Percentiles rank a stretch among this genome's conserved stretches.
These are phyloP conservation scores for Artemisia annua DNA, from an alignment of 129 eudicot genomes.

Conservation along the genomic window DNA sequence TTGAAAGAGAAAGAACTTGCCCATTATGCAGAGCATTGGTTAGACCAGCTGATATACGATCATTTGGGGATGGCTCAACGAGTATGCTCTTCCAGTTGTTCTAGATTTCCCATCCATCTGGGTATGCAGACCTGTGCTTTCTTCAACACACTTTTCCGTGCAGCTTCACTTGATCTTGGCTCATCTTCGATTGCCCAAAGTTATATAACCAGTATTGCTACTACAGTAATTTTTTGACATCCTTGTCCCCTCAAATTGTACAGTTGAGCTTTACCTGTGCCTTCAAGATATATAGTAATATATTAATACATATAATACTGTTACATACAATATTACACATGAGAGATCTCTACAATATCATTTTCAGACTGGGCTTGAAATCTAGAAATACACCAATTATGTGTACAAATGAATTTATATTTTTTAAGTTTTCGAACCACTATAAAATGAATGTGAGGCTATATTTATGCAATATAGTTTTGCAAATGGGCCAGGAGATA, in stretches of 20 bases:
- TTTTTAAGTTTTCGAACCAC: too few relatives aligned
- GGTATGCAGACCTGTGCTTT: conserved; percentile 23
- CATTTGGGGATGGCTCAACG: conserved; percentile 73
- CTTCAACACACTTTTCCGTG: background rate
- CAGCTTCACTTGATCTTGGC: background rate
- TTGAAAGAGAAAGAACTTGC: conserved; percentile 77
- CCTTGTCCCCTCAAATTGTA: conserved; percentile 27
- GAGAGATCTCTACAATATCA: conserved; percentile 15
- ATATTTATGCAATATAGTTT: too few relatives aligned
- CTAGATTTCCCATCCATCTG: conserved; percentile 22
- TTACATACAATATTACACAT: conserved; percentile 14
- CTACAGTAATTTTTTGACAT: conserved; percentile 25
- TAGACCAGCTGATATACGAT: conserved; percentile 63
- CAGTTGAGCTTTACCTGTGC: conserved; percentile 29
- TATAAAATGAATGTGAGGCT: too few relatives aligned
- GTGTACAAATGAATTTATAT: conserved; percentile 9
- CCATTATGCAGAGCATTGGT: conserved; percentile 76
- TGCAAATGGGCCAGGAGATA: too few relatives aligned
- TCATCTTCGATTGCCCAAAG: conserved; percentile 1
- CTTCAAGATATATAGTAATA: conserved; percentile 9
- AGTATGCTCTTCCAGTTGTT: conserved; percentile 58
- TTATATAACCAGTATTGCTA: conserved; percentile 12
- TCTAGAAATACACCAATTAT: background rate
- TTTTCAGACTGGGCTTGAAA: background rate
- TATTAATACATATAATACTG: conserved; percentile 17